Base-by-base conservation (phyloP, 169 alveolate species). In the Plasmodium coatneyi region DNA sequence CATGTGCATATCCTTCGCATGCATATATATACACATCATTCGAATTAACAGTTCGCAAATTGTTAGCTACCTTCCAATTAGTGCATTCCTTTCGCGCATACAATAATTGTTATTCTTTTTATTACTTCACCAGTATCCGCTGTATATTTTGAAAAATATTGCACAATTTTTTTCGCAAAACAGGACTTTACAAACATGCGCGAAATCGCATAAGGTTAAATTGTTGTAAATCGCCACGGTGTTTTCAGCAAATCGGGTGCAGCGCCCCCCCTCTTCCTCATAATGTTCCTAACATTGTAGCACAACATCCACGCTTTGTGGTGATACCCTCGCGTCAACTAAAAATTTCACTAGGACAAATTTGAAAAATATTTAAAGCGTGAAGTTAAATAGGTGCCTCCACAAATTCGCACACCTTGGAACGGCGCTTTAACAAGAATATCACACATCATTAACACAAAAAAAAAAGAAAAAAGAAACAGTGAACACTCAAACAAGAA, bases 31-130 rank as follows among this genome's bases (percentile, higher is more conserved):
- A 66, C 36, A 66, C 14, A 60, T 60, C 76, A 66, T 66, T 66
- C 76, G 76, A 66, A 66, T 66, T 66, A 66, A 66, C 36, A 66
- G 36, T 66, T 66, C 19, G 76, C 76, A 66, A 66, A 66, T 66
- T 66, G 41, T 66, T 66, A 66, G 12, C 36, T 66, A 66, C 76
- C 14, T 12, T 19, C 76, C 76, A 66, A 66, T 5, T 66, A 66
- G 9, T 66, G 36, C n/a, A 66, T 66, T 19, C 41, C 4, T 66
- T 66, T 66, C 39, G 6, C 16, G n/a, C 76, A 25, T 66, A 28
- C 76, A 25, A 7, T 66, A 66, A 66, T 22, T 66, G 76, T 66
- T 66, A 66, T 66, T 25, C 5, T 66, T n/a, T 66, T 66, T 25
- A 66, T 49, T 16, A 66, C 36, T 22, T 66, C 36, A 66, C 36